These are phyloP conservation scores for Ceratopteris richardii DNA, from an alignment of 75 land plant genomes.

Conservation along the genomic window DNA sequence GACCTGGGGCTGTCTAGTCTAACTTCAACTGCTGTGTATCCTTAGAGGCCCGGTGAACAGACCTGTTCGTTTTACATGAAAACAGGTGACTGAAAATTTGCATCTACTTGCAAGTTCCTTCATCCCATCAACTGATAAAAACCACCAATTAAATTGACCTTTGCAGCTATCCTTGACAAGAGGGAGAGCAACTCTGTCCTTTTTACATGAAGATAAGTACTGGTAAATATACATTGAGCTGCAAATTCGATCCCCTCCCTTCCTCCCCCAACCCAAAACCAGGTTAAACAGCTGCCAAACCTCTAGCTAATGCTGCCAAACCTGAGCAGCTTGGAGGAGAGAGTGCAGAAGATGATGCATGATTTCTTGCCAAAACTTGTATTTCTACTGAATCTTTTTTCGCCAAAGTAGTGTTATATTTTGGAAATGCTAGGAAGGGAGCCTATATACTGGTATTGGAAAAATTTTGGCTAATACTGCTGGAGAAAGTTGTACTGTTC, in stretches of 20 bases:
- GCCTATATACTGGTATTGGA: too few relatives aligned
- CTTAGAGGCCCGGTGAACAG: slow-evolving; percentile 63
- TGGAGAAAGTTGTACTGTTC: too few relatives aligned
- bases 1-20: background rate
- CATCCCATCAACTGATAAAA: slow-evolving; percentile 50
- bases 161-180: slow-evolving; percentile 86
- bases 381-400: too few relatives aligned
- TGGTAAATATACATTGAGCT: slow-evolving; percentile 67
- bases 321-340: background rate
- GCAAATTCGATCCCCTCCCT: slow-evolving; percentile 89
- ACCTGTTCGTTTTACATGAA: slow-evolving; percentile 60
- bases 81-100: slow-evolving; percentile 66
- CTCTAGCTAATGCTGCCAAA: slow-evolving; percentile 25
- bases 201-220: slow-evolving; percentile 85
- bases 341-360: too few relatives aligned
- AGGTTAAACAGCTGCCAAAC: slow-evolving; percentile 62
- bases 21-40: slow-evolving; percentile 13
- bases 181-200: slow-evolving; percentile 54
- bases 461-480: too few relatives aligned
- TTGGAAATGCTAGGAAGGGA: too few relatives aligned
- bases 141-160: slow-evolving; percentile 57
- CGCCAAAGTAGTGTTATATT: too few relatives aligned
- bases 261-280: too few relatives aligned
- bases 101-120: slow-evolving; percentile 60
- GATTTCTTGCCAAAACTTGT: too few relatives aligned